A percentile compares a stretch with the other conserved stretches of the same genome.
phyloP scores from a whole-genome alignment of 108 stramenopile genomes.

The Pinguiococcus pyrenoidosus region DNA sequence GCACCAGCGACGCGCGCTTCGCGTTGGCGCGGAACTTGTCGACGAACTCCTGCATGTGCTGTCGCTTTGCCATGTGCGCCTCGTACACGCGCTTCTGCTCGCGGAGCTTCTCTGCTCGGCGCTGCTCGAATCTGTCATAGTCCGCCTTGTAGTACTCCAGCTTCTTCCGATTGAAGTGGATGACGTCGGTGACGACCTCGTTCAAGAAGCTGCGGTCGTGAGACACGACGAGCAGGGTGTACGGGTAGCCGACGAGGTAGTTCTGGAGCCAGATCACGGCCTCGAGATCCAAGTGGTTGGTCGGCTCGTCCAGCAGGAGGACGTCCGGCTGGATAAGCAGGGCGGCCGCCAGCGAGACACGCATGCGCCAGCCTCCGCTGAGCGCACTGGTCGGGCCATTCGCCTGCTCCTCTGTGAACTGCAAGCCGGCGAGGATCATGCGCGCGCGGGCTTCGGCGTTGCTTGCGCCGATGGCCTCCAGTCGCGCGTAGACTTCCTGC shows the following conservation, averaged over 20 bases:
- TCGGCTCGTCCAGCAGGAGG: conserved; percentile 39
- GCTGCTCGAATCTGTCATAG: conserved; percentile 82
- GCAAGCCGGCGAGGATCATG: conserved; percentile 54
- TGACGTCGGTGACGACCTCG: conserved; percentile 42
- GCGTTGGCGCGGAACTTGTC: conserved; percentile 84
- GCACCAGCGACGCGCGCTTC: conserved; percentile 75
- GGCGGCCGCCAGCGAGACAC: conserved; percentile 87
- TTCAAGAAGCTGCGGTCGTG: conserved; percentile 93
- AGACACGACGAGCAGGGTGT: conserved; percentile 80
- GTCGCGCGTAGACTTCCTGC: conserved; percentile 30
- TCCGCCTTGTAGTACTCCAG: conserved; percentile 77
- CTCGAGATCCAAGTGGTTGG: conserved; percentile 77
- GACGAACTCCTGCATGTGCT: conserved; percentile 98
- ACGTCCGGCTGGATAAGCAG: conserved; percentile 79
- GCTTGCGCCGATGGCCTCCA: conserved; percentile 41
- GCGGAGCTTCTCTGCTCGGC: conserved; percentile 58
- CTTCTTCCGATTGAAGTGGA: conserved; percentile 55
- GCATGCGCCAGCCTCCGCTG: conserved; percentile 92
- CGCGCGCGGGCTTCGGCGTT: conserved; percentile 50
- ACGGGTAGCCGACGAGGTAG: conserved; percentile 43
- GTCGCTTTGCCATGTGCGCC: conserved; percentile 72
- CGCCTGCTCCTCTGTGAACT: conserved; percentile 55
- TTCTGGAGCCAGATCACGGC: conserved; percentile 89
- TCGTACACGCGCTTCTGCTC: conserved; percentile 77
- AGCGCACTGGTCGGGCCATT: conserved; percentile 49